These are phyloP conservation scores for Annona squamosa DNA, from an alignment of 164 flowering plant species.

Conservation along the genomic window DNA sequence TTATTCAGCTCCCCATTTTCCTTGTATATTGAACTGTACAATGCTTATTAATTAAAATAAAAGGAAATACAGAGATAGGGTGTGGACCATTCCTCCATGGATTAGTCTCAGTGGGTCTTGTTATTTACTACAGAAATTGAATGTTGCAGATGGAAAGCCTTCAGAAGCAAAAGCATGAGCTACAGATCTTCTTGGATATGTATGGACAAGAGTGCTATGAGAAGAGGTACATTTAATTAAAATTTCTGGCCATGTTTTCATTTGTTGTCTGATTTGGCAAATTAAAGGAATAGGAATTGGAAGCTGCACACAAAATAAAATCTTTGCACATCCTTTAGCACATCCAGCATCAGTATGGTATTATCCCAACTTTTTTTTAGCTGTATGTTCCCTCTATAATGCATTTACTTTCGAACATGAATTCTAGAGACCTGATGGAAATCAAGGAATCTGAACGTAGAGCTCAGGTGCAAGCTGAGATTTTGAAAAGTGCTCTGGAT, in stretches of 20 bases:
- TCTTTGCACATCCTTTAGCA: background rate
- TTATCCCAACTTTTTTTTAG: background rate
- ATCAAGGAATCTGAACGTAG: conserved; percentile 80
- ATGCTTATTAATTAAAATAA: background rate
- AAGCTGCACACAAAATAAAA: background rate
- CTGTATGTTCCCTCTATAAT: background rate
- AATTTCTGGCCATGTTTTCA: background rate
- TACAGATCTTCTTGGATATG: conserved; percentile 70
- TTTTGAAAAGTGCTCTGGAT: conserved; percentile 56
- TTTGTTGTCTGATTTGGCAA: background rate
- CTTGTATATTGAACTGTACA: background rate
- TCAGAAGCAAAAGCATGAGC: conserved; percentile 69
- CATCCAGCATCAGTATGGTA: background rate
- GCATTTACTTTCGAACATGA: background rate
- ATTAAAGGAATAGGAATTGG: background rate
- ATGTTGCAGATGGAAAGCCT: conserved; percentile 66
- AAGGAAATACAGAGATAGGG: too few relatives aligned
- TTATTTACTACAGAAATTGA: conserved; percentile 4
- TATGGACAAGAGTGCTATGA: conserved; percentile 66
- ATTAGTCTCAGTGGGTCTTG: background rate
- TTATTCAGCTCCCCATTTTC: background rate
- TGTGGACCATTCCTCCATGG: background rate
- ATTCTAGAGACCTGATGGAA: conserved; percentile 55
- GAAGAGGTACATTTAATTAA: conserved; percentile 40
- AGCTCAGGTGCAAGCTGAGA: conserved; percentile 67